phyloP scores from a whole-genome alignment of 352 stramenopile species.

The Globisporangium radiosum region DNA sequence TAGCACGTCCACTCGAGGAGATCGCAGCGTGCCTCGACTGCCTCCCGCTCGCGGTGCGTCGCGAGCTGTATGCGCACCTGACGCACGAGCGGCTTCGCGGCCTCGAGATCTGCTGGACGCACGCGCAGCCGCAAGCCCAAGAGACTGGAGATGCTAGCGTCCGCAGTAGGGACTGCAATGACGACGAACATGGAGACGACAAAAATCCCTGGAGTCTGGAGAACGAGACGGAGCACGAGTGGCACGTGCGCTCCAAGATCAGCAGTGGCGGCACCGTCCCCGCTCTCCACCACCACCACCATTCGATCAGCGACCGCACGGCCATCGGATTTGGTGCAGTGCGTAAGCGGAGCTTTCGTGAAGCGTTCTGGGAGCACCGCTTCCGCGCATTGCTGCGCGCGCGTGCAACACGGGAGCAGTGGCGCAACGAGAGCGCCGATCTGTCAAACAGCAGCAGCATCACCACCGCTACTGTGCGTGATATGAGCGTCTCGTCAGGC shows the following conservation, averaged over 20 bases:
- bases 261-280: background rate
- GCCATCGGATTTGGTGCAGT: background rate
- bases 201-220: slow-evolving; percentile 12
- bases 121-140: background rate
- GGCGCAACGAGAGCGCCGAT: background rate
- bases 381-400: slow-evolving; percentile 41
- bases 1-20: slow-evolving; percentile 25
- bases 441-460: background rate
- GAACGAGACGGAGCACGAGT: slow-evolving; percentile 14
- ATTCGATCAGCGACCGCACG: background rate
- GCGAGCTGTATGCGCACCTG: slow-evolving; percentile 34
- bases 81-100: slow-evolving; percentile 34
- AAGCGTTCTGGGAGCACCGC: slow-evolving; percentile 54
- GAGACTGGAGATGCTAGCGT: background rate
- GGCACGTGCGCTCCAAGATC: slow-evolving; percentile 8
- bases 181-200: slow-evolving; percentile 1
- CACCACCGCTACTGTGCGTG: background rate
- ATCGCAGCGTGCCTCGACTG: slow-evolving; percentile 36
- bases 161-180: slow-evolving; percentile 9
- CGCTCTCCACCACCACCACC: background rate
- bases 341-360: slow-evolving; percentile 29
- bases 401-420: slow-evolving; percentile 12
- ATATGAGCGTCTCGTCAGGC: background rate
- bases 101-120: slow-evolving; percentile 36
- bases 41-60: slow-evolving; percentile 30